Base-by-base conservation (phyloP, 768 basidiomycete genomes). In the Chalciporus pseudorubinellus region DNA sequence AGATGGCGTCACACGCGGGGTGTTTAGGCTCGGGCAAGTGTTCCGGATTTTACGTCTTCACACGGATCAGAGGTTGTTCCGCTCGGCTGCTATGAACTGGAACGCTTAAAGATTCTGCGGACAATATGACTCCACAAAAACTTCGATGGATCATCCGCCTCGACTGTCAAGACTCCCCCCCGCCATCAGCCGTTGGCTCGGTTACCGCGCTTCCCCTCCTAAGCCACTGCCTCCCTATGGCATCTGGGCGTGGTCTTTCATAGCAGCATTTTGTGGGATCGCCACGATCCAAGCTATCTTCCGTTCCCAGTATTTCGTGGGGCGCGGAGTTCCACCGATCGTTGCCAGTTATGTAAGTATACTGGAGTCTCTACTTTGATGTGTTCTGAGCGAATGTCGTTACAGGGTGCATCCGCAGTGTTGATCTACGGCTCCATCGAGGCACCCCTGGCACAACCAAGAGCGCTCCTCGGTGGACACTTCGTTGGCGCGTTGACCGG, bases 351-450 rank as follows among this genome's bases (percentile, higher is more conserved):
- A 47, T 60, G 63, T 62, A 51, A 59, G 59, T 13, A n/a, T 34
- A 46, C 19, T 29, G 13, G 12, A 1, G 9, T 13, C 18, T 48
- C n/a, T 39, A 13, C n/a, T n/a, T n/a, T 31, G 3, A 11, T 13
- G 29, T n/a, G 16, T 16, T 26, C 18, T 46, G 11, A 26, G 14
- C 44, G 33, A 39, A n/a, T n/a, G 6, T 47, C 29, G 42, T 18
- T 12, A 21, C 59, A 82, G 82, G 81, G 77, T 19, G 80, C 80
- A 20, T 77, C 77, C 11, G 81, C 81, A 6, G 76, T 81, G 9
- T 69, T 83, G 39, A 72, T 79, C 26, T 82, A 80, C 51, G 80
- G 78, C 16, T 71, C 75, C 2, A 72, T 82, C 44, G 79, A 83
- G 19, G 68, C 72, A 5, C 80, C 80, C 7, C 60, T 82, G 34